Evolutionary conservation across 768 basidiomycete species (phyloP), one percentile per base, ranked within the genome.

Genomic region (Favolaschia claudopus): DNA sequence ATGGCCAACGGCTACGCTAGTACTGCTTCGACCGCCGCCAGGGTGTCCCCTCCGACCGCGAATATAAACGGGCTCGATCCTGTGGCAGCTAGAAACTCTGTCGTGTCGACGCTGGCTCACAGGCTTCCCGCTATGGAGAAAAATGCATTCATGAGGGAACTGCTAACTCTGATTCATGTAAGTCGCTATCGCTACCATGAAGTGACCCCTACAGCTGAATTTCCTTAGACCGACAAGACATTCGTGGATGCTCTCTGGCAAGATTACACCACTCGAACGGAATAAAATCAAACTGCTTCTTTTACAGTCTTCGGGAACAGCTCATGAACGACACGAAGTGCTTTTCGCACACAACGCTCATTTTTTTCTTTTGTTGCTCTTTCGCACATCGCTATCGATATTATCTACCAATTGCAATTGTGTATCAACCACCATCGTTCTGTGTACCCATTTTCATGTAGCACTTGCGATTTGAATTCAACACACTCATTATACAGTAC

Each of bases 211-310:
- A 24, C 27, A 60, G 39, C 67, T 47, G 44, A 54, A 57, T 50
- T 19, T 29, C 43, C 25, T 25, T 64, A 91, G 89, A 89, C 82
- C 51, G 85, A 91, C 75, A 79, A 83, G 63, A 72, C 77, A 15
- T 91, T 91, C 65, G 87, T 87, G 57, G 87, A 91, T 62, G 72
- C 75, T 34, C 77, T 89, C 42, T 88, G 80, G 76, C 78, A 75
- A 56, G 82, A 84, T 39, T 89, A 88, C 69, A 57, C 70, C 51
- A 56, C 70, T 54, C 61, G 68, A 55, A 29, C 37, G 31, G 58
- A 60, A 42, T 57, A 56, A 47, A 31, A n/a, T n/a, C n/a, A n/a
- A n/a, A n/a, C n/a, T n/a, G n/a, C n/a, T 48, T 1, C 25, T 34
- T 19, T 29, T 37, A 31, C 28, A 10, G 13, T 40, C 32, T 44